phyloP scores from a whole-genome alignment of 257 asterid genomes.

The Solanum corneliomulleri region DNA sequence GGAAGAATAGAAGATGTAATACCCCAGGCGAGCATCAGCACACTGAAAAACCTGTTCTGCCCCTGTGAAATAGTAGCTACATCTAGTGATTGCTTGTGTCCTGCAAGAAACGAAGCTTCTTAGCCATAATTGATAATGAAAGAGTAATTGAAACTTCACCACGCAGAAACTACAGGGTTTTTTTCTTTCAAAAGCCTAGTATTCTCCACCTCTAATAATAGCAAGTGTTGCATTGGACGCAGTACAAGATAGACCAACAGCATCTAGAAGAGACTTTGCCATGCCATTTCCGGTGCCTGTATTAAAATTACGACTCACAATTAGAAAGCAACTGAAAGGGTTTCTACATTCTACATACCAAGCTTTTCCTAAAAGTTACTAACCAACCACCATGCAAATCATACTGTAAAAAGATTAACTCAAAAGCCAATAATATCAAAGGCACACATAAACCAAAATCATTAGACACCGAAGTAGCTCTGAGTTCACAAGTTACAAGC shows the following conservation, averaged over 20 bases:
- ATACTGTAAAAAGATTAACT: background rate
- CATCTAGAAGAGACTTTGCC: conserved; percentile 87
- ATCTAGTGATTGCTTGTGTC: conserved; percentile 70
- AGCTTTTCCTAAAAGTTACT: background rate
- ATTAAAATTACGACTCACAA: background rate
- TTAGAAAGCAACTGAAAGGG: background rate
- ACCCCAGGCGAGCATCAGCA: conserved; percentile 99
- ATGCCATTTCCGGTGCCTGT: conserved; percentile 97
- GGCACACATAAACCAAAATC: background rate
- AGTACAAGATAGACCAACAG: conserved; percentile 67
- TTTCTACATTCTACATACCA: background rate
- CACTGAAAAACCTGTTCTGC: conserved; percentile 47
- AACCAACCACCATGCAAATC: background rate
- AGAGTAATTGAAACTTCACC: background rate
- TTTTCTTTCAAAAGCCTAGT: background rate
- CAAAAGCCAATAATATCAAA: background rate
- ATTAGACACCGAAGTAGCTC: background rate
- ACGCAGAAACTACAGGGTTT: background rate
- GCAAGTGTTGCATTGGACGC: conserved; percentile 64
- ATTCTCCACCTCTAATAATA: conserved; percentile 63
- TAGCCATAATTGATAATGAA: background rate
- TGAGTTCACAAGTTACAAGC: background rate
- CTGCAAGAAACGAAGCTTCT: conserved; percentile 26
- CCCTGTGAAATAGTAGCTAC: conserved; percentile 76
- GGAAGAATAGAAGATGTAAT: conserved; percentile 5